Evolutionary conservation across 2,329 filamentous ascomycete genomes (phyloP).

Genomic region (Fusarium euwallaceae): DNA sequence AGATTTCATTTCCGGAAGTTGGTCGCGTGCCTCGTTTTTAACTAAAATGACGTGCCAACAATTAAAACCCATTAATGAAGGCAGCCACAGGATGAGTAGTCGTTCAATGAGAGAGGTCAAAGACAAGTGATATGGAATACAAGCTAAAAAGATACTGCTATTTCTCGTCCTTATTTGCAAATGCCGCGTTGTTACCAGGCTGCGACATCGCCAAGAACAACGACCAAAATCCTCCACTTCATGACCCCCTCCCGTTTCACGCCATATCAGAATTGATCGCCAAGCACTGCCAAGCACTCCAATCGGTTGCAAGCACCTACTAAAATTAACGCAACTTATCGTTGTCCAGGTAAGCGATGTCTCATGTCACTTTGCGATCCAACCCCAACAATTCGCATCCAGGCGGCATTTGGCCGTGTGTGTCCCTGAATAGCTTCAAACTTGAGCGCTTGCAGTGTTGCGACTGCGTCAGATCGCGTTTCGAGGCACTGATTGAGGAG

Average conservation of each 20-base stretch:
- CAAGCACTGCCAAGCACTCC: background rate
- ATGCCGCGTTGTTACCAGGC: background rate
- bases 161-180: background rate
- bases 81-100: no score
- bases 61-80: no score
- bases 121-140: background rate
- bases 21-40: no score
- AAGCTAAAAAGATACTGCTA: background rate
- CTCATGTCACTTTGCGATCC: background rate
- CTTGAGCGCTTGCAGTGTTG: background rate
- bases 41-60: no score
- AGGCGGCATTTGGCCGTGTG: background rate
- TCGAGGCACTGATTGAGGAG: background rate
- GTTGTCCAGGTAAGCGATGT: background rate
- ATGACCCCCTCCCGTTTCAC: background rate
- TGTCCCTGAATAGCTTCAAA: background rate
- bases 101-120: no score
- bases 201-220: background rate
- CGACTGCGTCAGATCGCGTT: background rate
- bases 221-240: background rate
- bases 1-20: no score
- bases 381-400: background rate
- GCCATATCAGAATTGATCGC: background rate
- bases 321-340: background rate
- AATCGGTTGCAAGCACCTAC: background rate